Conservation (phyloP, 768 basidiomycete genomes). For the Mycena sanguinolenta region DNA sequence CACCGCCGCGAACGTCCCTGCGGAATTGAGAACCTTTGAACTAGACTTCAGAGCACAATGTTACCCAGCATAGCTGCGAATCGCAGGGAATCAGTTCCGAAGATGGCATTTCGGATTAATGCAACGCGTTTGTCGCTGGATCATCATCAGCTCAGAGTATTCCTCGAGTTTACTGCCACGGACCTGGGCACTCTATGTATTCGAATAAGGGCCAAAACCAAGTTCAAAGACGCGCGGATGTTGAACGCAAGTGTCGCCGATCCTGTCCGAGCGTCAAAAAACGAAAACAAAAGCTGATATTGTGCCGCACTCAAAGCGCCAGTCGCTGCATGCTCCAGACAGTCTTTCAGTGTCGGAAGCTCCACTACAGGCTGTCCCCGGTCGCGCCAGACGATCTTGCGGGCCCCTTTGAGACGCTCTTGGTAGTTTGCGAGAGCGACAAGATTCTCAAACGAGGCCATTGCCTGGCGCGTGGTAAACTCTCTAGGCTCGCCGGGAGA, state of each 20-base stretch:
- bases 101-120: conserved; percentile 84
- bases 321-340: conserved; percentile 76
- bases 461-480: conserved; percentile 53
- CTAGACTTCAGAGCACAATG: conserved; percentile 44
- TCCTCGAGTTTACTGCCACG: conserved; percentile 79
- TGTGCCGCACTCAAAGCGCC: conserved; percentile 77
- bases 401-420: conserved; percentile 77
- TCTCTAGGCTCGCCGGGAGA: conserved; percentile 19
- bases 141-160: conserved; percentile 49
- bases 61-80: conserved; percentile 91
- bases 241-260: conserved; percentile 86
- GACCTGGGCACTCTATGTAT: conserved; percentile 78
- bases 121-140: conserved; percentile 53
- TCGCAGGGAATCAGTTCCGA: conserved; percentile 81
- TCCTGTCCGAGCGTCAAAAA: conserved; percentile 59
- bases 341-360: conserved; percentile 71
- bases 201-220: conserved; percentile 83
- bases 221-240: conserved; percentile 86
- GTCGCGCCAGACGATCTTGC: conserved; percentile 89
- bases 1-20: conserved; percentile 81
- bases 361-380: conserved; percentile 84
- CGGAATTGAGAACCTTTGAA: conserved; percentile 45
- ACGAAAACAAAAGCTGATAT: conserved; percentile 2
- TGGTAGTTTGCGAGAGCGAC: conserved; percentile 89
- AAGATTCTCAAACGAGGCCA: conserved; percentile 87